Conservation (phyloP, 1,139 yeast genomes). For the Taphrina pruni region DNA sequence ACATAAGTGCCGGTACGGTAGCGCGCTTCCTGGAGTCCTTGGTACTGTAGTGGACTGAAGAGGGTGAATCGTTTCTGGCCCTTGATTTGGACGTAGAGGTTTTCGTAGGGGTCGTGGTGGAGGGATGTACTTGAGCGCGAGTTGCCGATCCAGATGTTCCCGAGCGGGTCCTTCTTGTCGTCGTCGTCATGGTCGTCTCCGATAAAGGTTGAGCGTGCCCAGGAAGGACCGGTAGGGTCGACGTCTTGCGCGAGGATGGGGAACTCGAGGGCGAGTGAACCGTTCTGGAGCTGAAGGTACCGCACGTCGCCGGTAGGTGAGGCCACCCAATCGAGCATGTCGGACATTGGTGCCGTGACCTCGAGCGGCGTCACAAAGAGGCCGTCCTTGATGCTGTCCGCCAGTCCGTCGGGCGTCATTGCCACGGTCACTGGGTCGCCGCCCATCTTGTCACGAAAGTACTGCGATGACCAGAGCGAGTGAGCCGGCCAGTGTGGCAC, state of each 20-base stretch:
- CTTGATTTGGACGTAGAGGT: slow-evolving; percentile 52
- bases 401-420: slow-evolving; percentile 53
- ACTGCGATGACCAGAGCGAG: slow-evolving; percentile 42
- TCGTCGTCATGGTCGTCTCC: no score
- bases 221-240: slow-evolving; percentile 47
- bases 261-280: slow-evolving; percentile 48
- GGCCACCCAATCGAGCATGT: slow-evolving; percentile 47
- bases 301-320: slow-evolving; percentile 45
- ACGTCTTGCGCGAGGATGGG: slow-evolving; percentile 50
- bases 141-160: slow-evolving; percentile 55
- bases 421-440: slow-evolving; percentile 50
- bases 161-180: slow-evolving; percentile 49
- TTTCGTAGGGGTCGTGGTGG: slow-evolving; percentile 55
- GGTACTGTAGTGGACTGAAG: slow-evolving; percentile 50
- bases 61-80: slow-evolving; percentile 53
- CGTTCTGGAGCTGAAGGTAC: slow-evolving; percentile 53
- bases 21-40: slow-evolving; percentile 42
- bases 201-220: slow-evolving; percentile 48
- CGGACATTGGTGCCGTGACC: slow-evolving; percentile 47
- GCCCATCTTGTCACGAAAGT: slow-evolving; percentile 45
- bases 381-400: slow-evolving; percentile 53
- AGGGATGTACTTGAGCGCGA: slow-evolving; percentile 52
- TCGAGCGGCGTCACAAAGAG: slow-evolving; percentile 52
- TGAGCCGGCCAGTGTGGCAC: slow-evolving; percentile 23
- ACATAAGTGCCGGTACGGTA: slow-evolving; percentile 19